phyloP scores from a whole-genome alignment of 768 basidiomycete species.

The Phanerochaete sordida region DNA sequence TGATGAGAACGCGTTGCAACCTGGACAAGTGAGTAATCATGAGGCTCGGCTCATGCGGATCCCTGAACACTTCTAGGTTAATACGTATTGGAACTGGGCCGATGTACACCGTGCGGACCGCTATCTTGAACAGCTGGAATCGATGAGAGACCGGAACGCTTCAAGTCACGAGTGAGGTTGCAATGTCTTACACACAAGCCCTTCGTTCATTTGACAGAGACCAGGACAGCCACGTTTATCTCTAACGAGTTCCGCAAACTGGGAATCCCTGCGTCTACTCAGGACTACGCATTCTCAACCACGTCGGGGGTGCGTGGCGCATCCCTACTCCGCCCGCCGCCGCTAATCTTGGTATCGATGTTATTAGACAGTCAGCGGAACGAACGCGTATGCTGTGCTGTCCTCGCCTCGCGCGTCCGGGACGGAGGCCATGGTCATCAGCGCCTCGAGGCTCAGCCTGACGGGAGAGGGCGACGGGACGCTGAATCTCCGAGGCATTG shows the following conservation, averaged over 20 bases:
- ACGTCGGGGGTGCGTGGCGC: constrained; percentile 44
- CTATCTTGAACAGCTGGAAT: constrained; percentile 72
- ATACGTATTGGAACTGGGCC: constrained; percentile 87
- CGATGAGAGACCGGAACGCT: constrained; percentile 56
- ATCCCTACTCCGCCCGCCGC: background rate
- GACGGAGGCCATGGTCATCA: constrained; percentile 86
- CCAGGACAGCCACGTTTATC: constrained; percentile 65
- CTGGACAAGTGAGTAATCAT: constrained; percentile 66
- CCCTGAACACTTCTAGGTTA: constrained; percentile 53
- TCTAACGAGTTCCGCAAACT: constrained; percentile 64
- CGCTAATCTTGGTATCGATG: background rate
- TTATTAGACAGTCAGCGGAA: constrained; percentile 53
- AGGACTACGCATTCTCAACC: constrained; percentile 59
- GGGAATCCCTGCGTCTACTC: constrained; percentile 68
- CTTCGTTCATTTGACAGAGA: background rate
- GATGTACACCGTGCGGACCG: constrained; percentile 85
- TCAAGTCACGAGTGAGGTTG: constrained; percentile 66
- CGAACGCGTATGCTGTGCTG: constrained; percentile 80
- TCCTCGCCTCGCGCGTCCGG: constrained; percentile 90
- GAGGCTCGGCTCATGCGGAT: background rate
- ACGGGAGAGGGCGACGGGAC: constrained; percentile 52
- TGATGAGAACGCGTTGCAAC: constrained; percentile 95
- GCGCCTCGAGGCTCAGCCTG: constrained; percentile 85
- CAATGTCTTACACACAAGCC: background rate
- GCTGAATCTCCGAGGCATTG: constrained; percentile 81